Percentiles rank a stretch among this genome's conserved stretches.
phyloP scores from a whole-genome alignment of 2,329 filamentous ascomycete species.

The Ophiostoma sp. region DNA sequence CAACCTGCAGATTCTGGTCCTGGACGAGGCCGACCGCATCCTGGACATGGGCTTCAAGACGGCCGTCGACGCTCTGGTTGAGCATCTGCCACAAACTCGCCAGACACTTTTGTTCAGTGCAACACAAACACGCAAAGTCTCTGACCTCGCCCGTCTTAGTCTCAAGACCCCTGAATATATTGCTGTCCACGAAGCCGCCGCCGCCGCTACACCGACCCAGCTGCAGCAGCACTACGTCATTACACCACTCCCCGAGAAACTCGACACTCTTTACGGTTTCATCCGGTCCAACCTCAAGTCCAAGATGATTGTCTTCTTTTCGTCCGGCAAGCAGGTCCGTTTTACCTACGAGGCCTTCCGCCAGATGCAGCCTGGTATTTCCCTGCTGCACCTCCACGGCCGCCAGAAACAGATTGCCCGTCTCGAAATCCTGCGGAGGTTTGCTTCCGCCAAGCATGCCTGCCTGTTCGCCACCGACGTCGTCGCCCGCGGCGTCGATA shows the following conservation, averaged over 20 bases:
- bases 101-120: conserved; percentile 96
- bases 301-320: conserved; percentile 94
- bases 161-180: conserved; percentile 92
- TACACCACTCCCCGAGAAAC: conserved; percentile 81
- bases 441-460: conserved; percentile 75
- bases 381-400: conserved; percentile 88
- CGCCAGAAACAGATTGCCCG: conserved; percentile 89
- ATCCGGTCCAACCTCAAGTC: conserved; percentile 86
- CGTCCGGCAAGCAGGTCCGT: conserved; percentile 92
- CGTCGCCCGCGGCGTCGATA: conserved; percentile 89
- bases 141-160: conserved; percentile 84
- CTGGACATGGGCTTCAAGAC: conserved; percentile 96
- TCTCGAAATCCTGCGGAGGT: conserved; percentile 82
- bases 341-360: conserved; percentile 94
- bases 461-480: conserved; percentile 96
- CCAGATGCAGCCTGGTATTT: conserved; percentile 90
- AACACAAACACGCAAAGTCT: conserved; percentile 92
- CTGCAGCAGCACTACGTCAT: conserved; percentile 91
- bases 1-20: conserved; percentile 86
- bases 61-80: conserved; percentile 87
- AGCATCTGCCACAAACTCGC: conserved; percentile 80
- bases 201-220: conserved; percentile 74
- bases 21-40: conserved; percentile 95
- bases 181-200: conserved; percentile 82
- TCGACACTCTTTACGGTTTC: conserved; percentile 91